Conservation (phyloP, 2,329 filamentous ascomycete genomes). For the Zasmidium angulare region DNA sequence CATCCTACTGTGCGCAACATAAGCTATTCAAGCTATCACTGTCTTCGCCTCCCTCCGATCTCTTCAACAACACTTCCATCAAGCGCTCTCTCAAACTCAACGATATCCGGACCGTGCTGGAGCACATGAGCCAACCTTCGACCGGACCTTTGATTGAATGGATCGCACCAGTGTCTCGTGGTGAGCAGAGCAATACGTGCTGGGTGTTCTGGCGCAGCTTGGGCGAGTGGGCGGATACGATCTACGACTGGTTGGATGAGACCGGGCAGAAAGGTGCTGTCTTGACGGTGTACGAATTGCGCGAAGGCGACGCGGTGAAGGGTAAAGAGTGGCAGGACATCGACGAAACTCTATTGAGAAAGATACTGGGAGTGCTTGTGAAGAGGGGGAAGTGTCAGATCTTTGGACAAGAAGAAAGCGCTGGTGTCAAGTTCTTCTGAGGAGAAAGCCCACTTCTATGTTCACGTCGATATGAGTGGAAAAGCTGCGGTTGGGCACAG, state of each 20-base stretch:
- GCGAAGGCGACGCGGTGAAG: constrained; percentile 77
- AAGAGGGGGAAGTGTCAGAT: constrained; percentile 91
- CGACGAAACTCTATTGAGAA: constrained; percentile 76
- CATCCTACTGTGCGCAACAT: constrained; percentile 77
- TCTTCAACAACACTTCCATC: constrained; percentile 54
- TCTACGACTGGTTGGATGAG: constrained; percentile 78
- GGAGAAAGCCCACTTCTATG: no score
- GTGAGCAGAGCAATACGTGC: constrained; percentile 54
- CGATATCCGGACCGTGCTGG: constrained; percentile 55
- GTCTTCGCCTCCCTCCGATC: constrained; percentile 47
- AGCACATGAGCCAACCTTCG: constrained; percentile 55
- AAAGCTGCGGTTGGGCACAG: background rate
- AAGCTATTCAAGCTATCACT: constrained; percentile 74
- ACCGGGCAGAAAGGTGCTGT: constrained; percentile 88
- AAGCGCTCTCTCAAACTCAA: constrained; percentile 49
- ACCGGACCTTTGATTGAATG: constrained; percentile 62
- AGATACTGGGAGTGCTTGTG: constrained; percentile 75
- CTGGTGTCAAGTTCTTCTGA: constrained; percentile 97
- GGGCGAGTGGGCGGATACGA: constrained; percentile 82
- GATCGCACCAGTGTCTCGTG: constrained; percentile 42
- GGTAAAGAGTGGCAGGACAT: constrained; percentile 52
- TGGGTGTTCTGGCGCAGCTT: constrained; percentile 84
- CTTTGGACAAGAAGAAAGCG: constrained; percentile 83
- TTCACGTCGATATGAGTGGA: background rate
- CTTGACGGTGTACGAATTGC: constrained; percentile 87